Base-by-base conservation (phyloP, 768 basidiomycete genomes). In the Tricholoma saponaceum region DNA sequence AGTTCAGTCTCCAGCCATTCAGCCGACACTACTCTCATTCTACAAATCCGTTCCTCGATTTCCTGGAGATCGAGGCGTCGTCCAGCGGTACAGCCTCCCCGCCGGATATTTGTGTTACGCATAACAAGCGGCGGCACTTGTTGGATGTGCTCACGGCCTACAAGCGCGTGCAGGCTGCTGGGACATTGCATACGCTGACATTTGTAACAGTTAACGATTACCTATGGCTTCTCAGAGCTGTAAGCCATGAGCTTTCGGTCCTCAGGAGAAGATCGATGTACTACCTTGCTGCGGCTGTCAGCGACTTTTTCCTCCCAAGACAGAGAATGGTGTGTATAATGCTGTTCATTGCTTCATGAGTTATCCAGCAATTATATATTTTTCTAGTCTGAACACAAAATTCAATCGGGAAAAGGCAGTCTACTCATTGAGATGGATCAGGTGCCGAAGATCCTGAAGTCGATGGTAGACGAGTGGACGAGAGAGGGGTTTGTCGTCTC, bases 341-440 rank as follows among this genome's bases (percentile, higher is more conserved):
- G 18, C 14, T 51, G 8, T 44, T 22, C 7, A 46, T 56, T 18
- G 32, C n/a, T 52, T 30, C 35, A 47, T 14, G 32, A 30, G 26
- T 33, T 30, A 6, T 4, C 3, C 47, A 10, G 18, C n/a, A n/a
- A 30, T 50, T 26, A 18, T 26, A 18, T 50, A 9, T 50, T 30
- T n/a, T 49, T 16, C 28, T 22, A 97, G 96, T 89, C 93, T 1
- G 94, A 93, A 73, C 97, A 99, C 75, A 99, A 99, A 76, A 98
- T 99, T 35, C 96, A 98, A 67, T 97, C 95, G 0, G 92, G 92
- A 26, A 95, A 96, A 68, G 96, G 95, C 1, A 95, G 88, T 62
- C 76, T 98, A 23, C 83, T 85, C 47, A 90, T 98, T 56, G 95
- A 98, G 71, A 99, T 98, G 97, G 97, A 99, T 67, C 95, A 98